Base-by-base conservation (phyloP, 2,329 filamentous ascomycete genomes). In the Daldinia sp. region DNA sequence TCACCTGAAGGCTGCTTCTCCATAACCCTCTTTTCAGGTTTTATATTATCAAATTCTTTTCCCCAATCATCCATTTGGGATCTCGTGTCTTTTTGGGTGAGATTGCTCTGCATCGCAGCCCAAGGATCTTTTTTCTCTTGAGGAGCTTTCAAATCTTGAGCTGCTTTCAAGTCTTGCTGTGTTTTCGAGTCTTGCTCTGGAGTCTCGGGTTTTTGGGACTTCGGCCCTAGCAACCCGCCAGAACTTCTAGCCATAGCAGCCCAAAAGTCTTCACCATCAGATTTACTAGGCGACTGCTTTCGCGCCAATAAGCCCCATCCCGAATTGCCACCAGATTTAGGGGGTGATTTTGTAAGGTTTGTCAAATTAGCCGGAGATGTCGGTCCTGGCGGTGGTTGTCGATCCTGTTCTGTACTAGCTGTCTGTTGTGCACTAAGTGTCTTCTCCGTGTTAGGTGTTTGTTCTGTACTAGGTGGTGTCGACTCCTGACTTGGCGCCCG, bases 211-310 rank as follows among this genome's bases (percentile, higher is more conserved):
- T 30, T n/a, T 35, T 26, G 48, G 39, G 63, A 12, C 6, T 53
- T 39, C 9, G 54, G 20, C 7, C 10, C 35, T 30, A 30, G 26
- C 23, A 13, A 15, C n/a, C n/a, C 37, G n/a, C 35, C 48, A 35
- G 28, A 3, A 18, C 30, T 63, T 10, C 13, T 42, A 12, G 57
- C 33, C 39, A 74, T 42, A 9, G 48, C 15, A 60, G 60, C 55
- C 74, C 72, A 75, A 50, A 75, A 75, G 12, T 70, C 68, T 9
- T 61, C 55, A 12, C 55, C 66, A 23, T 55, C 60, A n/a, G 69
- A 20, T 37, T 71, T 67, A 18, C 51, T 44, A 1, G 67, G 28
- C 6, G 63, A 42, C 56, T 59, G 51, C 44, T 70, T 74, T 50
- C 69, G 72, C 12, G 72, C 58, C 10, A 75, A 37, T 57, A 69